Evolutionary conservation across 2,329 filamentous ascomycete species (phyloP), one percentile per base, ranked within the genome.

Genomic region (Myrmaecium sp.): DNA sequence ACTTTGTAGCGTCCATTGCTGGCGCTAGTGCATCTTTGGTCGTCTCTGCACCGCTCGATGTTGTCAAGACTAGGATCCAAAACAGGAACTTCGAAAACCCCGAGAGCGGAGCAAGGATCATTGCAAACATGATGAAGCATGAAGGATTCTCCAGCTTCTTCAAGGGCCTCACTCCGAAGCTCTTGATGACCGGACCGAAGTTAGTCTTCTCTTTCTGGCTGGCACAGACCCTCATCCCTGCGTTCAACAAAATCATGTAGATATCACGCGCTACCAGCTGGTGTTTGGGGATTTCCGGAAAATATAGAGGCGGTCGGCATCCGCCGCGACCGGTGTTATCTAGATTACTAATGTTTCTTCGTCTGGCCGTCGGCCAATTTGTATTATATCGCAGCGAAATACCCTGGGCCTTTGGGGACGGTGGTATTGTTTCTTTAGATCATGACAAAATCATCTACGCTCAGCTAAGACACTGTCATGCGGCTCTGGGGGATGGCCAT

Each of bases 191-290:
- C 10, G 91, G 89, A 14, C 89, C 89, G 36, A 98, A 98, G 69
- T 69, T 98, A 33, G 89, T 95, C 36, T 98, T 98, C 65, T 94
- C 84, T 34, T 98, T 98, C 74, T 98, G 89, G 89, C 72, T 98
- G 49, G 89, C 89, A 31, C 89, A 98, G 65, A 95, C 89, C 16
- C 64, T 98, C 44, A 98, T 98, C 49, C 89, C 89, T 27, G 77
- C 83, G 20, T 95, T 95, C 54, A 80, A 70, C 45, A 70, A 72
- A 53, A 50, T 73, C 32, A 56, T 72, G 51, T 71, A 63, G 39
- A 17, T n/a, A 16, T n/a, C 11, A 12, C 18, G 17, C n/a, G n/a
- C n/a, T n/a, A n/a, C n/a, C n/a, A n/a, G n/a, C n/a, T n/a, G n/a
- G n/a, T n/a, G n/a, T 20, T n/a, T 8, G 8, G 8, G 18, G 18